Evolutionary conservation across 2,329 filamentous ascomycete species (phyloP), one percentile per base, ranked within the genome.

Genomic region (Fusarium austroafricanum): DNA sequence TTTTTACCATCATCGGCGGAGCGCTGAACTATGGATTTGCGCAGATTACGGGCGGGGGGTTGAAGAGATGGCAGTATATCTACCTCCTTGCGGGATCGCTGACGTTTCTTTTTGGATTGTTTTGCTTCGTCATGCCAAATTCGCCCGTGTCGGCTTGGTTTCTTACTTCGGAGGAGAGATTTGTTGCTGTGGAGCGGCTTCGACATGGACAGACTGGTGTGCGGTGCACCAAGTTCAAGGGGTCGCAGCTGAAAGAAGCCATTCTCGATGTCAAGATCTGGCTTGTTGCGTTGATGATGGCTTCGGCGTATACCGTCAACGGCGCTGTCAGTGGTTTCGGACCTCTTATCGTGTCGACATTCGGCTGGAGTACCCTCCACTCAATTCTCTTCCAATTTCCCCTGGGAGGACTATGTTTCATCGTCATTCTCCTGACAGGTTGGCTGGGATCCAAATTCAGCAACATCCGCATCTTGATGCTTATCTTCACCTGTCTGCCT

Each of bases 311-410:
- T 71, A 91, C 89, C 0, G 86, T 92, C 62, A 92, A 92, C 71
- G 90, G 90, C 11, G 90, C 90, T 9, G 87, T 92, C 12, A 86
- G 84, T 35, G 90, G 90, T 2, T 92, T 92, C 72, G 90, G 90
- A 0, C 90, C 90, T 0, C 79, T 92, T 2, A 92, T 92, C 61
- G 89, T 93, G 2, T 88, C 85, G 2, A 92, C 90, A 0, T 92
- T 92, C 73, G 90, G 90, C 55, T 92, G 85, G 78, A 83, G 82
- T 21, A 83, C 86, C 0, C 82, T 90, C 1, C 82, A 90, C 31
- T 86, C 89, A 0, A 92, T 94, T 61, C 82, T 93, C 0, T 89
- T 91, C 74, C 91, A 94, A 71, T 93, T 94, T 61, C 92, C 92
- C 0, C 83, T 93, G 0, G 91, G 91, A 2, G 89, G 80, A 0